A percentile compares a stretch with the other conserved stretches of the same genome.
Evolutionary conservation across 306 rosid genomes (phyloP).

Genomic region (Inga laurina): DNA sequence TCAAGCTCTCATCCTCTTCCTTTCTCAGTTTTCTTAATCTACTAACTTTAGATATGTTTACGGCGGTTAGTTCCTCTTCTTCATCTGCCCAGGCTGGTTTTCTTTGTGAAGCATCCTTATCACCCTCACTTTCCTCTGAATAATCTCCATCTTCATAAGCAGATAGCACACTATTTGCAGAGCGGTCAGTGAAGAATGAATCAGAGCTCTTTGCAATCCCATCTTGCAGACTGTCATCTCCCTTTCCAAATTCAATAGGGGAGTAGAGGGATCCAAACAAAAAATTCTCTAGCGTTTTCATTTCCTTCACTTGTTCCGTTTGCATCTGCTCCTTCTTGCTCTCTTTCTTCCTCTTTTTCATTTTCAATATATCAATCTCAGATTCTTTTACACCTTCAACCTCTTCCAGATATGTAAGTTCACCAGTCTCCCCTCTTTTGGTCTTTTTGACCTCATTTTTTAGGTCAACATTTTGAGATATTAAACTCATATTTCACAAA

Average conservation of each 20-base stretch:
- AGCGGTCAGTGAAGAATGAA: conserved; percentile 68
- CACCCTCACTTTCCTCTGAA: conserved; percentile 34
- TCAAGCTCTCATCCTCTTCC: conserved; percentile 70
- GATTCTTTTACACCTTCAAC: conserved; percentile 31
- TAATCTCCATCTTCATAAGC: conserved; percentile 43
- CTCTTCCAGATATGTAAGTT: conserved; percentile 30
- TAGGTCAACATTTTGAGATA: conserved; percentile 51
- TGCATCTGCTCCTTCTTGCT: conserved; percentile 41
- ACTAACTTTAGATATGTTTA: conserved; percentile 66
- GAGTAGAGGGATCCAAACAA: conserved; percentile 78
- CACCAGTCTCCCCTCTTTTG: conserved; percentile 38
- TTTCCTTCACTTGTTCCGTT: conserved; percentile 60
- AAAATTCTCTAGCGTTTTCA: conserved; percentile 71
- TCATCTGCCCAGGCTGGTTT: conserved; percentile 88
- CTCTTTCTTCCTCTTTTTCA: conserved; percentile 63
- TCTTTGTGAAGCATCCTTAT: conserved; percentile 46
- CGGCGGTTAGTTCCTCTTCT: conserved; percentile 66
- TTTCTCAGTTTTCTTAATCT: conserved; percentile 87
- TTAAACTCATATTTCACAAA: conserved; percentile 65
- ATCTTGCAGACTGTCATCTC: conserved; percentile 38
- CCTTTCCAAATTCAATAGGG: conserved; percentile 71
- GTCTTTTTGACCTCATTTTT: conserved; percentile 40
- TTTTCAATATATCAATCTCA: conserved; percentile 35
- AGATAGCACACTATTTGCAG: conserved; percentile 51
- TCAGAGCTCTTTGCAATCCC: conserved; percentile 37